These are phyloP conservation scores for Nakataea oryzae DNA, from an alignment of 2,329 filamentous ascomycete genomes.

Conservation along the genomic window DNA sequence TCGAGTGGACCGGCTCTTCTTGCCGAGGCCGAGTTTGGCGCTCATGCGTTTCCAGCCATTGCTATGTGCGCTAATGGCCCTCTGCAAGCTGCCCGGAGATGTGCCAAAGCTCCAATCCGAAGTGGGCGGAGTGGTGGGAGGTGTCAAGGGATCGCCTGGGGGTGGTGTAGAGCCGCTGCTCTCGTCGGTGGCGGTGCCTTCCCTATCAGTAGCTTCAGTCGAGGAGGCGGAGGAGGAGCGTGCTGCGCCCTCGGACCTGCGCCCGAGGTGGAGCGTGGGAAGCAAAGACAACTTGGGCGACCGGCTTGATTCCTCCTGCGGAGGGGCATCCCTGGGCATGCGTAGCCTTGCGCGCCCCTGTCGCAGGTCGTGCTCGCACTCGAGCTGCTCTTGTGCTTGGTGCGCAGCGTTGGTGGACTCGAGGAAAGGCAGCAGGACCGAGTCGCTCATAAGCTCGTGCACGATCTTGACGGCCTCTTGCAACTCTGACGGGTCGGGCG, in stretches of 20 bases:
- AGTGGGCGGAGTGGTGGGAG: slow-evolving; percentile 61
- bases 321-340: slow-evolving; percentile 22
- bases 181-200: slow-evolving; percentile 49
- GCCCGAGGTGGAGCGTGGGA: slow-evolving; percentile 28
- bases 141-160: slow-evolving; percentile 55
- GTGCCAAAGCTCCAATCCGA: slow-evolving; percentile 43
- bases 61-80: slow-evolving; percentile 41
- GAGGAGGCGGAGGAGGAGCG: slow-evolving; percentile 34
- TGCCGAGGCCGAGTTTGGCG: slow-evolving; percentile 43
- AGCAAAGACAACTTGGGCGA: slow-evolving; percentile 33
- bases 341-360: slow-evolving; percentile 28
- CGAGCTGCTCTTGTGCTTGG: slow-evolving; percentile 14
- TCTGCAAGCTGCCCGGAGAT: slow-evolving; percentile 42
- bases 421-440: slow-evolving; percentile 83
- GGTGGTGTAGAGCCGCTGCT: slow-evolving; percentile 48
- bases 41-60: slow-evolving; percentile 57
- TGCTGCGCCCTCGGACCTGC: slow-evolving; percentile 21
- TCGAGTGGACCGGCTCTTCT: background rate
- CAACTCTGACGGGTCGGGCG: slow-evolving; percentile 64
- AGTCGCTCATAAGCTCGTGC: slow-evolving; percentile 96
- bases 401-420: slow-evolving; percentile 43
- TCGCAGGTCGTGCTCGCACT: slow-evolving; percentile 22
- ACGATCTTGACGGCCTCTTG: slow-evolving; percentile 80
- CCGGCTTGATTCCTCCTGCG: slow-evolving; percentile 25
- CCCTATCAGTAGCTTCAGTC: slow-evolving; percentile 30